Evolutionary conservation across 805 yeast genomes (phyloP).

Genomic region (Kuraishia cidri): DNA sequence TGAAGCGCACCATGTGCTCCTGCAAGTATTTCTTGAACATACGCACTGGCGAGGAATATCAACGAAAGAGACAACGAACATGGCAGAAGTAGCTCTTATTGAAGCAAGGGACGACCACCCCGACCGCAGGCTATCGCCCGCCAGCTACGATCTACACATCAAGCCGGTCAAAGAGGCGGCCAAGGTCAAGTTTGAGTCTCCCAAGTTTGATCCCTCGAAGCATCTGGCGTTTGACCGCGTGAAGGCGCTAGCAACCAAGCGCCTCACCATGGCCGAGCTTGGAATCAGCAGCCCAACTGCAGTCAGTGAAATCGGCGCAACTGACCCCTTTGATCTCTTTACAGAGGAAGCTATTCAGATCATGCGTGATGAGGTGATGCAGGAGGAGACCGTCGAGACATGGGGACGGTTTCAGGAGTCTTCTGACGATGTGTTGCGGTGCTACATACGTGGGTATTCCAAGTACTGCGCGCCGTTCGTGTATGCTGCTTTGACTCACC

Average conservation of each 20-base stretch:
- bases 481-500: slow-evolving; percentile 50
- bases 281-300: slow-evolving; percentile 34
- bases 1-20: no score
- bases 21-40: no score
- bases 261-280: slow-evolving; percentile 39
- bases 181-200: no score
- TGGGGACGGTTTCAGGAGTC: slow-evolving; percentile 21
- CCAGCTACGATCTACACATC: no score
- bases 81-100: no score
- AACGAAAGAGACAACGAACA: no score
- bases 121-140: no score
- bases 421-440: background rate
- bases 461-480: slow-evolving; percentile 36
- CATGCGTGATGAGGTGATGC: slow-evolving; percentile 5
- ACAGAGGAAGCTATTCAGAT: background rate
- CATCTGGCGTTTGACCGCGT: slow-evolving; percentile 28
- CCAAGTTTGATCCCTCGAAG: slow-evolving; percentile 25
- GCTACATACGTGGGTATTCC: slow-evolving; percentile 35
- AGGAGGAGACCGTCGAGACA: background rate
- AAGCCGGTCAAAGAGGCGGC: no score
- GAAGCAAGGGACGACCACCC: no score
- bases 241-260: slow-evolving; percentile 23
- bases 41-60: no score
- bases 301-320: slow-evolving; percentile 45
- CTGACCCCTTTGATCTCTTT: slow-evolving; percentile 32